These are phyloP conservation scores for Ceratocystis papillata DNA, from an alignment of 2,329 filamentous ascomycete species.

Conservation along the genomic window DNA sequence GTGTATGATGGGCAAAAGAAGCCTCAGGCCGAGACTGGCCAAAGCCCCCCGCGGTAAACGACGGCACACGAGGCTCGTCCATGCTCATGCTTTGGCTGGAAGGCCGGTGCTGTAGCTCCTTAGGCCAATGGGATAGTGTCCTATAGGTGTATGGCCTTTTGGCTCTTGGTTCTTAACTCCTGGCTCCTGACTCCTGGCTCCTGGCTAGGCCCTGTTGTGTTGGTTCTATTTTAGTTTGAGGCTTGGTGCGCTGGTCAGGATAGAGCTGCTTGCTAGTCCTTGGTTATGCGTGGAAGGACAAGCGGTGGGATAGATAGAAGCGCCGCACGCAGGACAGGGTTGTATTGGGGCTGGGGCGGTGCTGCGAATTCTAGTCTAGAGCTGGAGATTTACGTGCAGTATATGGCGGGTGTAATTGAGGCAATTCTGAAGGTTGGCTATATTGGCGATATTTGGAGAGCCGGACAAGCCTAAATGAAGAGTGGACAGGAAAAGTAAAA, in stretches of 20 bases:
- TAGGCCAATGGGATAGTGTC: no score
- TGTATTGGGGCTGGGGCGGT: background rate
- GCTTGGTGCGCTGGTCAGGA: background rate
- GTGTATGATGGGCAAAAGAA: slow-evolving; percentile 10
- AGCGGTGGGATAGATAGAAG: background rate
- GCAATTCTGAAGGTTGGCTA: background rate
- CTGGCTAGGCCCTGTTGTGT: background rate
- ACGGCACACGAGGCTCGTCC: slow-evolving; percentile 15
- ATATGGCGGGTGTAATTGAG: background rate
- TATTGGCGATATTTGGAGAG: background rate
- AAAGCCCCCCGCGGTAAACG: slow-evolving; percentile 11
- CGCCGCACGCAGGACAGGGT: background rate
- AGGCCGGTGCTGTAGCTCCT: background rate
- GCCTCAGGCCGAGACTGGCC: slow-evolving; percentile 17
- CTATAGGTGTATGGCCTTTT: no score
- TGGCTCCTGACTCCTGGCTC: no score
- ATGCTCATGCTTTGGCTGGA: background rate
- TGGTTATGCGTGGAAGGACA: background rate
- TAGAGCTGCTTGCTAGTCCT: background rate
- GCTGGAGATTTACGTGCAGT: no score
- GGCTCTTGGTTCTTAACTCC: no score
- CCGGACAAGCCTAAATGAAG: background rate
- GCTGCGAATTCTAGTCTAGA: no score
- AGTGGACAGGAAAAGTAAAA: background rate
- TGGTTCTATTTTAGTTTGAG: slow-evolving; percentile 9